phyloP scores from a whole-genome alignment of 2,329 filamentous ascomycete genomes.

The Verticillium albo-atrum region DNA sequence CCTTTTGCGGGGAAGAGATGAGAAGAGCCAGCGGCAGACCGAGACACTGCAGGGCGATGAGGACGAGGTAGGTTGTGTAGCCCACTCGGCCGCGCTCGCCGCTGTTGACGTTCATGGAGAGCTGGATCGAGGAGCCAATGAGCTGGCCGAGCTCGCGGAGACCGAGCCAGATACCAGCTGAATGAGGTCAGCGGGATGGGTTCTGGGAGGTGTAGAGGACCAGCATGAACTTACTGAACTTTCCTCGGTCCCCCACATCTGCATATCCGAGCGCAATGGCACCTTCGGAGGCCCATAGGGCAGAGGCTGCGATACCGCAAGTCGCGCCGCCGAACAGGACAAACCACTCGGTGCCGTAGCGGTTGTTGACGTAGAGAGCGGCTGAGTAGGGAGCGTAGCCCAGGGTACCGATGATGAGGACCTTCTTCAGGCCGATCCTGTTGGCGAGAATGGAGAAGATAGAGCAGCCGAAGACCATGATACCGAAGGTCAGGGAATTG shows the following conservation, averaged over 20 bases:
- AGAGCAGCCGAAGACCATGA: slow-evolving; percentile 41
- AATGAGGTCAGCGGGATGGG: not conserved
- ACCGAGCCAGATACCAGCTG: slow-evolving; percentile 47
- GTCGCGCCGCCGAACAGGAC: slow-evolving; percentile 35
- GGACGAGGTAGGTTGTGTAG: slow-evolving; percentile 33
- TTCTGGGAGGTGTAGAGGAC: not conserved
- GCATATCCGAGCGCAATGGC: slow-evolving; percentile 26
- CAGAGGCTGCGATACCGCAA: slow-evolving; percentile 33
- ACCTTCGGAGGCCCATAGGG: slow-evolving; percentile 26
- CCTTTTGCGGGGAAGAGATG: slow-evolving; percentile 39
- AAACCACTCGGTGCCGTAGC: slow-evolving; percentile 37
- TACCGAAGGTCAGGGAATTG: slow-evolving; percentile 63
- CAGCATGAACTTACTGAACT: slow-evolving; percentile 20
- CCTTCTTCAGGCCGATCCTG: slow-evolving; percentile 27
- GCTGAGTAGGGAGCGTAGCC: slow-evolving; percentile 40
- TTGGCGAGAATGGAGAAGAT: slow-evolving; percentile 34
- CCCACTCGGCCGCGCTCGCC: slow-evolving; percentile 39
- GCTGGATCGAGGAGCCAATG: slow-evolving; percentile 45
- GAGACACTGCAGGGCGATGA: slow-evolving; percentile 40
- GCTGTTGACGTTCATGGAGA: slow-evolving; percentile 40
- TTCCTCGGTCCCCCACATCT: slow-evolving; percentile 38
- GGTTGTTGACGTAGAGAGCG: slow-evolving; percentile 37
- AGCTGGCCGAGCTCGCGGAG: slow-evolving; percentile 48
- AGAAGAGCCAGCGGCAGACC: slow-evolving; percentile 39
- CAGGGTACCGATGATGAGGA: slow-evolving; percentile 35